phyloP scores from a whole-genome alignment of 768 basidiomycete species.

The Tylopilus sp. region DNA sequence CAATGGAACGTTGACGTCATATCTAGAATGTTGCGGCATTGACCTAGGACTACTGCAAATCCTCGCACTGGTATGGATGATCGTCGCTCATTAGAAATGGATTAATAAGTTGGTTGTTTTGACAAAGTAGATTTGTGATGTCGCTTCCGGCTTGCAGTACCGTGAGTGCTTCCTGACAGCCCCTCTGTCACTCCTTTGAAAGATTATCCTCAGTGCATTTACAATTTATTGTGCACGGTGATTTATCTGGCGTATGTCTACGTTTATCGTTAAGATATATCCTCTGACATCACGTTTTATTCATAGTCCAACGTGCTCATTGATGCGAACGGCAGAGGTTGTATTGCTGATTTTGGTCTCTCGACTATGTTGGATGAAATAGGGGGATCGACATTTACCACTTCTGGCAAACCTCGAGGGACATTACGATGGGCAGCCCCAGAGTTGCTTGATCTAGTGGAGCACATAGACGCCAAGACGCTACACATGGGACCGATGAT shows the following conservation, averaged over 20 bases:
- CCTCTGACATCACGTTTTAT: background rate
- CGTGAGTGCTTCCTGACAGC: background rate
- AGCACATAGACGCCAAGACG: constrained; percentile 6
- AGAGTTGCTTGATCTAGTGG: constrained; percentile 29
- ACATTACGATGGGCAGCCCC: constrained; percentile 43
- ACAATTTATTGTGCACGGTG: background rate
- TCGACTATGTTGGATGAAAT: background rate
- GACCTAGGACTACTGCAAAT: background rate
- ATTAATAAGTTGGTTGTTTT: background rate
- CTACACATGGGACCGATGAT: background rate
- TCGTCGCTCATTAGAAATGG: background rate
- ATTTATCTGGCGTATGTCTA: background rate
- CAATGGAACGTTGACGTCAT: background rate
- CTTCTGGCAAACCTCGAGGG: background rate
- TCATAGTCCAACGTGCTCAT: constrained; percentile 2
- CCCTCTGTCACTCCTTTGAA: background rate
- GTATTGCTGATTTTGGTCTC: background rate
- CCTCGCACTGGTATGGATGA: background rate
- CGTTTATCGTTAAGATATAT: too few species aligned
- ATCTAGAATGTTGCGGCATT: background rate
- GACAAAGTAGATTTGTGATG: background rate
- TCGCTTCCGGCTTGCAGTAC: constrained; percentile 1
- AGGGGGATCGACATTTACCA: background rate
- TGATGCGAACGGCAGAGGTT: background rate
- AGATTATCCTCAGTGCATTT: background rate